phyloP scores from a whole-genome alignment of 1,284 basidiomycete species.

The Tylopilus sp. region DNA sequence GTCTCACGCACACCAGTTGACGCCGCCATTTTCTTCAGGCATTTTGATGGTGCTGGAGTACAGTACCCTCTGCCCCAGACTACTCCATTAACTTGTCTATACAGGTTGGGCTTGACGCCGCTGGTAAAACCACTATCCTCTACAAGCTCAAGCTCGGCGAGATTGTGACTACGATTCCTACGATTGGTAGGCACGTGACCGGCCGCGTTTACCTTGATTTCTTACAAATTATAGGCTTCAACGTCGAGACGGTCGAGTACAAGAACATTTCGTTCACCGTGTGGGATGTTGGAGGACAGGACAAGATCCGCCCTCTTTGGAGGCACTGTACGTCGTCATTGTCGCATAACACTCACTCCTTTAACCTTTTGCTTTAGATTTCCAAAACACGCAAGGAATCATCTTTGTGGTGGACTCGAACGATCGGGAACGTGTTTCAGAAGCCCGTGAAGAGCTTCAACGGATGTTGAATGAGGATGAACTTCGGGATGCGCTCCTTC shows the following conservation, averaged over 20 bases:
- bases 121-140: constrained; percentile 97
- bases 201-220: constrained; percentile 9
- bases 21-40: constrained; percentile 45
- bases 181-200: constrained; percentile 75
- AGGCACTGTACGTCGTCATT: constrained; percentile 82
- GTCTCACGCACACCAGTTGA: constrained; percentile 40
- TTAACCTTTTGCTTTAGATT: constrained; percentile 61
- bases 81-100: constrained; percentile 2
- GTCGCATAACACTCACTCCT: constrained; percentile 24
- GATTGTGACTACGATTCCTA: constrained; percentile 99
- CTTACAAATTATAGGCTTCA: constrained; percentile 73
- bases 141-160: constrained; percentile 99
- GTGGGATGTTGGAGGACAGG: constrained; percentile 88
- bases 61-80: constrained; percentile 12
- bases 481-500: constrained; percentile 95
- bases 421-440: constrained; percentile 98
- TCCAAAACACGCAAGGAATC: constrained; percentile 99
- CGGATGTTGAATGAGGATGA: constrained; percentile 99
- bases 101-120: constrained; percentile 95
- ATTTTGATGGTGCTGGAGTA: constrained; percentile 63
- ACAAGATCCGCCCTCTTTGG: constrained; percentile 91
- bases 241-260: constrained; percentile 95
- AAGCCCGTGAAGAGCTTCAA: constrained; percentile 99
- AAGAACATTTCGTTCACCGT: constrained; percentile 92
- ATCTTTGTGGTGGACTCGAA: constrained; percentile 99